phyloP scores from a whole-genome alignment of 2,329 filamentous ascomycete species.

The Tolypocladium cylindrosporum region DNA sequence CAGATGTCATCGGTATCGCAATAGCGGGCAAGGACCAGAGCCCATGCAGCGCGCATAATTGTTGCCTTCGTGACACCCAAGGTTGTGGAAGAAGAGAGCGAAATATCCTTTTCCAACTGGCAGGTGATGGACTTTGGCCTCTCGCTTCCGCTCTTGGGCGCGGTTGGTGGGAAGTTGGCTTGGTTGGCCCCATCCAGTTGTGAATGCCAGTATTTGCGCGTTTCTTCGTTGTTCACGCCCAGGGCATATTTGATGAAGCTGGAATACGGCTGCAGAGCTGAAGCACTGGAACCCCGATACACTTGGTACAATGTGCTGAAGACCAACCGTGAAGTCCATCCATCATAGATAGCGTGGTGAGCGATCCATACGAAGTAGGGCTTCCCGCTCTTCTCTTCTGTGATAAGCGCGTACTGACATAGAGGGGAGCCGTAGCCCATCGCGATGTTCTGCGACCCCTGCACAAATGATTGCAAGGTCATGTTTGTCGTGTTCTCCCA shows the following conservation, averaged over 20 bases:
- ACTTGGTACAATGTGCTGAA: not conserved
- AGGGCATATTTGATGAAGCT: not conserved
- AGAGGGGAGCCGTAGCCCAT: not conserved
- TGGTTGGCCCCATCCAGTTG: too few relatives aligned
- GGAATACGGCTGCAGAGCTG: too few relatives aligned
- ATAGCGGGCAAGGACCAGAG: not conserved
- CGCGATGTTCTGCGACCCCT: not conserved
- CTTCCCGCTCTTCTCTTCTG: not conserved
- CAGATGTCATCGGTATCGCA: not conserved
- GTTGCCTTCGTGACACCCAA: not conserved
- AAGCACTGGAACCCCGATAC: too few relatives aligned
- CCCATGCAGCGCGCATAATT: not conserved
- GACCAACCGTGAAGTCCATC: not conserved
- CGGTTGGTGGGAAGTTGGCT: too few relatives aligned
- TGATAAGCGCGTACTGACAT: not conserved
- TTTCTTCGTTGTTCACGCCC: too few relatives aligned
- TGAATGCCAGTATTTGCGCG: too few relatives aligned
- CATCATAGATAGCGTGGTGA: conserved; percentile 14
- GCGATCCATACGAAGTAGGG: conserved; percentile 7
- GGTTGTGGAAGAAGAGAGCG: not conserved
- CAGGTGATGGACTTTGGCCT: too few relatives aligned
- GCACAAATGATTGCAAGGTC: too few relatives aligned
- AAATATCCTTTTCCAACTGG: too few relatives aligned
- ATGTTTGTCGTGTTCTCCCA: not conserved
- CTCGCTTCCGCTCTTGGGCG: too few relatives aligned